Base-by-base conservation (phyloP, 148 eudicot species). In the Dysphania ambrosioides region DNA sequence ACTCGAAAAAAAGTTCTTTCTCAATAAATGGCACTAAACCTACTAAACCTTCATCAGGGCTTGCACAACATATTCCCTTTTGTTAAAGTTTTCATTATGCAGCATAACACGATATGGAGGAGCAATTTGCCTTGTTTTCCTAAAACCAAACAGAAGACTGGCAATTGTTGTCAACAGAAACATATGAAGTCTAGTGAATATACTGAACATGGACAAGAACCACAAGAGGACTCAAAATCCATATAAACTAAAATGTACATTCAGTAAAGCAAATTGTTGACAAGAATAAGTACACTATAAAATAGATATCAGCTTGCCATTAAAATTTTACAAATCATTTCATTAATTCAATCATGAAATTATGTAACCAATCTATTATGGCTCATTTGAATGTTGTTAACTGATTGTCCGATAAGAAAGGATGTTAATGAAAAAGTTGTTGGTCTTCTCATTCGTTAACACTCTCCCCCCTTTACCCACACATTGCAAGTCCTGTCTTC, bases 51-150 rank as follows among this genome's bases (percentile, higher is more conserved):
- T 94, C 98, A 94, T 91, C 72, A 94, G 75, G 60, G 91, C 98
- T 83, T 91, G 97, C 51, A 94, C 98, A 0, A 94, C 98, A n/a
- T 94, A 94, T 75, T 94, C 98, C 83, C 98, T 86, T 81, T 88
- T 94, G 82, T 91, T 94, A 81, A 78, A 86, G 89, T 94, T 83
- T 85, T 93, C 97, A 61, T 91, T 89, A 83, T 91, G 98, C 78
- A 93, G 86, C 76, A 93, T 49, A n/a, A 93, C 98, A 6, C 93
- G 90, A 68, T 87, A 91, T 40, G 95, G 98, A 64, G 95, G 97
- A 65, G 98, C 74, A 79, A 83, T 89, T 87, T 93, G 91, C 83
- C 78, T 88, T 59, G 90, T 82, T 86, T 93, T 93, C 88, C 96
- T 92, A 83, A 64, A 73, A 53, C 19, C 51, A 58, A 30, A 40